Conservation (phyloP, 2,329 filamentous ascomycete genomes). For the Hymenoscyphus occultus region DNA sequence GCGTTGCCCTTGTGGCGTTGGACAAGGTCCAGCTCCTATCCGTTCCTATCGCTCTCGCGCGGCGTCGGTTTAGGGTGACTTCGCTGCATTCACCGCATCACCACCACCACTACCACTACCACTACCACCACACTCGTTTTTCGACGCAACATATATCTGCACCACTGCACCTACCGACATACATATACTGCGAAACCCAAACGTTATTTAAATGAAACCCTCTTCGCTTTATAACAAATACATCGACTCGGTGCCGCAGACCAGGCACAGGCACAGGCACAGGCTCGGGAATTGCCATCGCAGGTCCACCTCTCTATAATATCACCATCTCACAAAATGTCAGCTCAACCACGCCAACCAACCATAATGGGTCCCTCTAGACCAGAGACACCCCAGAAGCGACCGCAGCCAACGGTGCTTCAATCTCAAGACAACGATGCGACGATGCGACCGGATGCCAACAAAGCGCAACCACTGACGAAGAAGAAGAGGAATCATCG, state of each 20-base stretch:
- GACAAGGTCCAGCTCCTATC: background rate
- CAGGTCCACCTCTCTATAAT: background rate
- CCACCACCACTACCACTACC: background rate
- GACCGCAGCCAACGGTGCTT: conserved; percentile 30
- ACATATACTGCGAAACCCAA: too few relatives aligned
- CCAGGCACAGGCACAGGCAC: background rate
- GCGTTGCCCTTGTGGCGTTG: background rate
- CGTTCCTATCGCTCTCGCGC: background rate
- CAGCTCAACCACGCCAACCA: conserved; percentile 8
- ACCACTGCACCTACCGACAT: background rate
- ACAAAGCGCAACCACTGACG: conserved; percentile 11
- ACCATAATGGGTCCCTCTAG: conserved; percentile 17
- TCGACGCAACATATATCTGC: background rate
- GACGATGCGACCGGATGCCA: conserved; percentile 23
- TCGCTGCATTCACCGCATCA: background rate
- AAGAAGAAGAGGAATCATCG: conserved; percentile 71
- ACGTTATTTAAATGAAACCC: background rate
- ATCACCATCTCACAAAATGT: conserved; percentile 9
- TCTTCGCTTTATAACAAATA: background rate
- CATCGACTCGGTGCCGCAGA: background rate
- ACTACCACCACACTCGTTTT: background rate
- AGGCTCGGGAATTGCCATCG: background rate
- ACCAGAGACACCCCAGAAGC: conserved; percentile 16
- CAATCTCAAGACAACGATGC: conserved; percentile 22
- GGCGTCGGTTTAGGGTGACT: background rate